Conservation (phyloP, 179 eudicot genomes). For the Actinidia arguta region DNA sequence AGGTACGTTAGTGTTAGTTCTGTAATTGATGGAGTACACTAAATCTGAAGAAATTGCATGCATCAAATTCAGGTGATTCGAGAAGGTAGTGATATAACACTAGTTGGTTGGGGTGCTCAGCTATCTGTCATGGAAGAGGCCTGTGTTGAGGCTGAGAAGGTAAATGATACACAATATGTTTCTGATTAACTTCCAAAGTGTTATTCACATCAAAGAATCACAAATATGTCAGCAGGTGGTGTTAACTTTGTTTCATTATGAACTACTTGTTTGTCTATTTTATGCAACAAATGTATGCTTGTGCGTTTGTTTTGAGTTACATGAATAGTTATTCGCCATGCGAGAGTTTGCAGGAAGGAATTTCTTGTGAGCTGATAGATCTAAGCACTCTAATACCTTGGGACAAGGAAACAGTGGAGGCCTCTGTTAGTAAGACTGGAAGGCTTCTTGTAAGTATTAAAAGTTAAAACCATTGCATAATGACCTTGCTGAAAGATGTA, state of each 20-base stretch:
- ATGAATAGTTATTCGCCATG: constrained; percentile 12
- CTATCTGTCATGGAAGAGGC: constrained; percentile 89
- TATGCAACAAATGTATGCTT: no score
- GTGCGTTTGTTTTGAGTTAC: background rate
- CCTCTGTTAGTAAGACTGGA: constrained; percentile 96
- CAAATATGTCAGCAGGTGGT: background rate
- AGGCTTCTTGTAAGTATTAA: constrained; percentile 78
- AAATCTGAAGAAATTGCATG: constrained; percentile 22
- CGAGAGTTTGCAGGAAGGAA: constrained; percentile 76
- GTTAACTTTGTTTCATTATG: constrained; percentile 7
- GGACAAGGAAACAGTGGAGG: constrained; percentile 97
- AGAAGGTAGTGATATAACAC: constrained; percentile 93
- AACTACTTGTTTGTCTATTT: no score
- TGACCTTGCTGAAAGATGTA: constrained; percentile 5
- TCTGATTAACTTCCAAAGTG: constrained; percentile 9
- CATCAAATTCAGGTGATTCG: constrained; percentile 65
- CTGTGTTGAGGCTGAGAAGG: constrained; percentile 93
- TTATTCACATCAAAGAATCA: background rate
- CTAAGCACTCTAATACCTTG: constrained; percentile 92
- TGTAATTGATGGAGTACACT: constrained; percentile 10
- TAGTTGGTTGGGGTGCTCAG: constrained; percentile 99
- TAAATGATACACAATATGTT: constrained; percentile 16
- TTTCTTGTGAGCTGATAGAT: constrained; percentile 96
- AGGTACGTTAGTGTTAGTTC: constrained; percentile 52
- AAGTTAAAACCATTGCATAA: background rate